phyloP scores from a whole-genome alignment of 1,284 basidiomycete species.

The Calocybe gambosa region DNA sequence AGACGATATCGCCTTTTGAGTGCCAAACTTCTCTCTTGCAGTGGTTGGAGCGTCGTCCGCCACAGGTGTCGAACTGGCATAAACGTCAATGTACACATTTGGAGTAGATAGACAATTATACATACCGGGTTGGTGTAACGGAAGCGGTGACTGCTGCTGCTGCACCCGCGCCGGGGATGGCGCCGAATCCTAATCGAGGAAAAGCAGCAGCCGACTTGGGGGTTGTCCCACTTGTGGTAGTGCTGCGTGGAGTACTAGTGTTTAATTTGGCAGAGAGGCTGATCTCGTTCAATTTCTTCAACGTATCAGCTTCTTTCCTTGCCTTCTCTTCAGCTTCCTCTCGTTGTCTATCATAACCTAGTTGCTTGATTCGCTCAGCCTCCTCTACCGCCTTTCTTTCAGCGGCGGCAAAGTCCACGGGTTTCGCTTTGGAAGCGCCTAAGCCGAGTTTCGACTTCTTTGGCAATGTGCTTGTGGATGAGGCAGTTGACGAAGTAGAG shows the following conservation, averaged over 20 bases:
- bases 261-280: constrained; percentile 30
- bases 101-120: not conserved
- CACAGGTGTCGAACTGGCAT: constrained; percentile 23
- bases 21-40: constrained; percentile 88
- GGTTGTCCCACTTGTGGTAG: constrained; percentile 16
- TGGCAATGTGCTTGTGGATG: constrained; percentile 27
- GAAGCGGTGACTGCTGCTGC: constrained; percentile 42
- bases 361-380: constrained; percentile 81
- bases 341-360: constrained; percentile 81
- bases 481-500: constrained; percentile 36
- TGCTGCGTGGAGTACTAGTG: constrained; percentile 16
- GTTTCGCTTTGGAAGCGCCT: constrained; percentile 79
- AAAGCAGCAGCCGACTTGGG: constrained; percentile 57
- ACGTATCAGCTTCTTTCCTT: constrained; percentile 47
- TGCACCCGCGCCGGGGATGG: constrained; percentile 57
- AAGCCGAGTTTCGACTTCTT: constrained; percentile 75
- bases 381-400: constrained; percentile 85
- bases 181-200: constrained; percentile 84
- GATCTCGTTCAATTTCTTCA: constrained; percentile 35
- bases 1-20: constrained; percentile 92
- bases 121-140: constrained; percentile 35
- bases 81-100: constrained; percentile 1
- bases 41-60: constrained; percentile 67
- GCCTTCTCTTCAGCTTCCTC: constrained; percentile 70
- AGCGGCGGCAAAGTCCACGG: constrained; percentile 89